Conservation (phyloP, 495 filamentous ascomycete genomes). For the Hyaloscypha variabilis region DNA sequence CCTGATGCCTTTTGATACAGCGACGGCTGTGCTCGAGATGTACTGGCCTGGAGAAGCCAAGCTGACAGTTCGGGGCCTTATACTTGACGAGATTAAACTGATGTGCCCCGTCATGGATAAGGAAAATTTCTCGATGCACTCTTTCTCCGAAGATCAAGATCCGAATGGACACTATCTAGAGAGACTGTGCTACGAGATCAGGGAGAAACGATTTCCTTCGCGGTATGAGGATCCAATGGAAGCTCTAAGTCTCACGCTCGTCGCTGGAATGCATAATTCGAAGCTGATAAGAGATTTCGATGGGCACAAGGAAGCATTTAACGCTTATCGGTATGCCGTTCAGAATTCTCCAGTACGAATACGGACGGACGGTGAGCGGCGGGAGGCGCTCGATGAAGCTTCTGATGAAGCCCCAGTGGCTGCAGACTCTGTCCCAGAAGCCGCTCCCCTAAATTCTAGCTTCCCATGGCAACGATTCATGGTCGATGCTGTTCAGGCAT, state of each 20-base stretch:
- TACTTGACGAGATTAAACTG: constrained; percentile 3
- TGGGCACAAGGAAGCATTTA: background rate
- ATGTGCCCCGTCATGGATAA: background rate
- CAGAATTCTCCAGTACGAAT: background rate
- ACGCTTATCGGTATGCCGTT: background rate
- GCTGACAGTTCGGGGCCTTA: constrained; percentile 1
- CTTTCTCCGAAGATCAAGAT: background rate
- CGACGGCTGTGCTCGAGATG: background rate
- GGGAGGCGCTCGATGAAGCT: background rate
- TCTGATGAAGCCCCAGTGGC: background rate
- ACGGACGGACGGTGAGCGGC: background rate
- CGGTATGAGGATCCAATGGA: background rate
- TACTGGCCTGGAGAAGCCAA: background rate
- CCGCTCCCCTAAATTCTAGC: background rate
- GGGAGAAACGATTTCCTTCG: background rate
- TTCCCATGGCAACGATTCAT: constrained; percentile 1
- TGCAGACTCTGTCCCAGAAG: background rate
- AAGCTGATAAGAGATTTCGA: background rate
- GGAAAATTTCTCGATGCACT: constrained; percentile 3
- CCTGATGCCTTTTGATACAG: background rate
- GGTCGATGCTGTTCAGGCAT: constrained; percentile 1
- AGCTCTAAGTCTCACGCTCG: constrained; percentile 5
- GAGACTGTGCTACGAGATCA: background rate
- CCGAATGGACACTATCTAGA: background rate
- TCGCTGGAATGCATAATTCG: background rate